phyloP scores from a whole-genome alignment of 2,329 filamentous ascomycete genomes.

The Xylariaceae sp. region DNA sequence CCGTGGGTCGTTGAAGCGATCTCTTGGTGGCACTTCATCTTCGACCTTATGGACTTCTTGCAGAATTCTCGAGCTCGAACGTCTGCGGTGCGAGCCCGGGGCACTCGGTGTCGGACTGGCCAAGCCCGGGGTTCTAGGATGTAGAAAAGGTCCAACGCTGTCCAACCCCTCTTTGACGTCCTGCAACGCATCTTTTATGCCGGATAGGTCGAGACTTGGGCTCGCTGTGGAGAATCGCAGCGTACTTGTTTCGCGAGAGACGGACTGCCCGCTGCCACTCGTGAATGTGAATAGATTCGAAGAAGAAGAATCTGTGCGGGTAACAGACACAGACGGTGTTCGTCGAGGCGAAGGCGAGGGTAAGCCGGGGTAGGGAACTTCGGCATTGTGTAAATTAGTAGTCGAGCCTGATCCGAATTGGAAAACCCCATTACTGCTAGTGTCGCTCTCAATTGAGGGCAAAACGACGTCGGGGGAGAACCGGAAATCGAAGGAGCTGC shows the following conservation, averaged over 20 bases:
- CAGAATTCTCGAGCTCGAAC: constrained; percentile 7
- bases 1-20: constrained; percentile 33
- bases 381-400: no score
- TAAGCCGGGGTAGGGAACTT: no score
- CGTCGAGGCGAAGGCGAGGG: no score
- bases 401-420: no score
- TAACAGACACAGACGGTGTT: no score
- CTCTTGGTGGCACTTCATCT: constrained; percentile 32
- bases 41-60: constrained; percentile 7
- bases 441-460: constrained; percentile 1
- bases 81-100: neutral
- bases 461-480: neutral
- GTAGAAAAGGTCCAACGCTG: neutral
- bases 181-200: constrained; percentile 2
- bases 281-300: no score
- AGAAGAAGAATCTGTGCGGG: no score
- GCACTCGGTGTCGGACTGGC: constrained; percentile 1
- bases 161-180: neutral
- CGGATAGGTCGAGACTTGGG: neutral
- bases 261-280: neutral
- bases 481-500: neutral
- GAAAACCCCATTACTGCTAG: no score
- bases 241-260: neutral
- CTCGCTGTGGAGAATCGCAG: neutral
- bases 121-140: neutral